phyloP scores from a whole-genome alignment of 2,329 filamentous ascomycete species.

The Aspergillus versicolor region DNA sequence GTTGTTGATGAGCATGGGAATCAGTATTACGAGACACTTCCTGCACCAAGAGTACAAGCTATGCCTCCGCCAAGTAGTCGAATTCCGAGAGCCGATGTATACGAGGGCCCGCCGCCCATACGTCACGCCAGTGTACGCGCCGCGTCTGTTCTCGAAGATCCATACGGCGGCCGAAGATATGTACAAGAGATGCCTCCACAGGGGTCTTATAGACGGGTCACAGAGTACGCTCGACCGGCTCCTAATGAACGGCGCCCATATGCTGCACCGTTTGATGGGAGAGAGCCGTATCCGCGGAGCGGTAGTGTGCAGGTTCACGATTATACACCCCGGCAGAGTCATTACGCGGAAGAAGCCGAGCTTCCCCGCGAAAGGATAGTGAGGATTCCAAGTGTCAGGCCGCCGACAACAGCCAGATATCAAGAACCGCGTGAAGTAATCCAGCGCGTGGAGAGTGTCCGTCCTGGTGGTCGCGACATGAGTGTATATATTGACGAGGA shows the following conservation, averaged over 20 bases:
- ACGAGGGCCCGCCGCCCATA: slow-evolving; percentile 30
- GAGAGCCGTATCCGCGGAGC: slow-evolving; percentile 35
- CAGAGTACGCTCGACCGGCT: slow-evolving; percentile 35
- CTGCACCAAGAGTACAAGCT: slow-evolving; percentile 35
- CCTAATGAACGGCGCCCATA: slow-evolving; percentile 34
- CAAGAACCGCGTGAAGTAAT: slow-evolving; percentile 41
- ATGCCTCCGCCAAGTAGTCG: slow-evolving; percentile 36
- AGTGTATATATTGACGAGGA: slow-evolving; percentile 46
- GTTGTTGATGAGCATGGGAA: slow-evolving; percentile 81
- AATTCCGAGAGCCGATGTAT: slow-evolving; percentile 32
- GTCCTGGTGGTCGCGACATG: slow-evolving; percentile 43
- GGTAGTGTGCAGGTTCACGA: slow-evolving; percentile 44
- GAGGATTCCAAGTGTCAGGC: slow-evolving; percentile 60
- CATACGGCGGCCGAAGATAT: slow-evolving; percentile 41
- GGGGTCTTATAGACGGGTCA: slow-evolving; percentile 40
- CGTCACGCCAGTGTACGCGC: slow-evolving; percentile 39
- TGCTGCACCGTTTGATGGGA: slow-evolving; percentile 31
- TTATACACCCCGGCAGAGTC: slow-evolving; percentile 35
- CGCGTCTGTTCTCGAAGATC: slow-evolving; percentile 44
- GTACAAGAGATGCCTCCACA: slow-evolving; percentile 46
- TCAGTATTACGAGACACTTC: slow-evolving; percentile 65
- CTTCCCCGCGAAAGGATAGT: slow-evolving; percentile 56
- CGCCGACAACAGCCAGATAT: slow-evolving; percentile 46
- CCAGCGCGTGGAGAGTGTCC: slow-evolving; percentile 43
- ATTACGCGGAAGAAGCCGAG: slow-evolving; percentile 65